phyloP scores from a whole-genome alignment of 306 rosid genomes.

The Canavalia gladiata region DNA sequence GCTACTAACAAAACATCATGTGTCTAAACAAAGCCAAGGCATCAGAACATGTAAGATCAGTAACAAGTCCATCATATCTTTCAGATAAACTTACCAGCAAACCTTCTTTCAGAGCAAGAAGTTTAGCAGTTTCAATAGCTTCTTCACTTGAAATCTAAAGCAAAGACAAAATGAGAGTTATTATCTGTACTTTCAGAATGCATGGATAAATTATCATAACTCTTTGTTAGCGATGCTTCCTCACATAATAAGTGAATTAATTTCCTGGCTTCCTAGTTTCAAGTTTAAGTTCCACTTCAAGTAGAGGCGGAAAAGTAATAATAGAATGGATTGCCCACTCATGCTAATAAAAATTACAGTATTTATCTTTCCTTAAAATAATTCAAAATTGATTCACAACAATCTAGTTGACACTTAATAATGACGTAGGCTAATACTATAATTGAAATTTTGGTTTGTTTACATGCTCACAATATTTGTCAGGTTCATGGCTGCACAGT shows the following conservation, averaged over 20 bases:
- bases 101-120: conserved; percentile 91
- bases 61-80: conserved; percentile 34
- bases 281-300: neutral
- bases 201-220: conserved; percentile 16
- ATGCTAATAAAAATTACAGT: neutral
- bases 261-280: neutral
- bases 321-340: conserved; percentile 2
- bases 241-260: conserved; percentile 16
- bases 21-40: conserved; percentile 12
- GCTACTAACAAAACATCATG: conserved; percentile 9
- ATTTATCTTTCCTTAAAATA: neutral
- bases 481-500: neutral
- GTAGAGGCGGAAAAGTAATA: neutral
- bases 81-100: conserved; percentile 63
- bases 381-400: neutral
- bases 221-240: neutral
- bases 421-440: neutral
- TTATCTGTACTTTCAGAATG: conserved; percentile 4
- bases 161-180: conserved; percentile 25
- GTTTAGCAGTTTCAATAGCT: conserved; percentile 86
- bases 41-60: neutral
- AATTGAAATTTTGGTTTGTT: conserved; percentile 24
- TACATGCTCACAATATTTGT: neutral
- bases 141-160: conserved; percentile 90
- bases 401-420: neutral